Base-by-base conservation (phyloP, 371 early-diverging fungal species). In the Haplosporangium sp. region DNA sequence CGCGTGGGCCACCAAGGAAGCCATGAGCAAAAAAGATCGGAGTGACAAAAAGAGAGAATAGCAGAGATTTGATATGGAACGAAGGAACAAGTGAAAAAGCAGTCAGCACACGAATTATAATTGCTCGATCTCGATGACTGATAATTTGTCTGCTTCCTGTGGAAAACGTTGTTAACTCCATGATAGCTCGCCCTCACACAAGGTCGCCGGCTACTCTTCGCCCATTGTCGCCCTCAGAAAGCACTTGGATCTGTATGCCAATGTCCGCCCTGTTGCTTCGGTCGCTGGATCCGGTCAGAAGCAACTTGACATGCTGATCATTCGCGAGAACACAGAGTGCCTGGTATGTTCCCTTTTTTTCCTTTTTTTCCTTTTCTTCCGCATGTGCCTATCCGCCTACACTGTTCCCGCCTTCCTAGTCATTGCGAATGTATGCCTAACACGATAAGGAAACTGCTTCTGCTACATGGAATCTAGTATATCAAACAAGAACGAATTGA, bases 261-360 rank as follows among this genome's bases (percentile, higher is more conserved):
- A 97, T 66, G 95, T 98, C 29, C 91, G 97, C 23, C 98, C 97
- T 9, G 95, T 96, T 14, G 87, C 86, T 29, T 87, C 91, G 21
- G 90, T 89, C 21, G 79, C 84, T n/a, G 88, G 88, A 6, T 85
- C 87, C 52, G 85, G 80, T 50, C 89, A 90, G 73, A 92, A 89
- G 68, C 87, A 87, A 38, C 85, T 96, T 56, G 96, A 98, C 84
- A 94, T 97, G 93, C 83, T 96, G 54, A 96, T 98, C 70, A 91
- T 97, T 62, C 91, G 97, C 82, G 98, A 98, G 77, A 97, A 98
- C 88, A 97, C 97, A 12, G 98, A 97, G 81, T 97, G 97, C 70
- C 86, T 98, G 84, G 95, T 95, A 88, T 81, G 84, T 47, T 6
- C n/a, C 14, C n/a, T 36, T 46, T 29, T 37, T 8, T 51, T 54